Evolutionary conservation across 345 rosid species (phyloP), one percentile per base, ranked within the genome.

Genomic region (Pistacia atlantica): DNA sequence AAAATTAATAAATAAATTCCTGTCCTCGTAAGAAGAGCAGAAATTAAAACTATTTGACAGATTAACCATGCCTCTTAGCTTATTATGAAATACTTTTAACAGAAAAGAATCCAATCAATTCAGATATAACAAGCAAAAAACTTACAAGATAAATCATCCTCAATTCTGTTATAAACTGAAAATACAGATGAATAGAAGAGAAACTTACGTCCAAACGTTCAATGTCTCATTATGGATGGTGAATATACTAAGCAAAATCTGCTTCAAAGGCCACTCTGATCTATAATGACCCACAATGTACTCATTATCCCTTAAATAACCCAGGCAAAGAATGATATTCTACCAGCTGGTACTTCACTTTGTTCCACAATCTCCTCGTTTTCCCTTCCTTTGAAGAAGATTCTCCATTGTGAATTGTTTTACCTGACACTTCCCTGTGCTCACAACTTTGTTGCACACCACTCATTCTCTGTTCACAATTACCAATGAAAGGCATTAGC

Each of bases 221-320:
- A 95, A 81, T 11, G 99, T 95, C 84, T 93, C 99, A 25, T 95
- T 95, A 77, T 95, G 99, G 74, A 95, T 84, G 31, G 89, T 78
- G 80, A 95, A 95, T 72, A 92, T 88, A 76, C 99, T 95, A 33
- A 95, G 91, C 60, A 95, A 80, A 80, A 79, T 67, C 79, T 95
- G 97, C 89, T 93, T 95, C 78, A 95, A 71, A 0, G 99, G 99
- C 99, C 99, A 95, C 73, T 93, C 97, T 10, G 93, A 77, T 78
- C 99, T 77, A 74, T 96, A 96, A 84, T 96, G 93, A 38, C 96
- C 94, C 66, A 92, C 52, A 68, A 96, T 90, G 80, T 84, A 93
- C 59, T 96, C 98, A 77, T 96, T 96, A 84, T 96, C 97, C 83
- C 90, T 93, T 52, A 96, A 74, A 72, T 89, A 96, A 96, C 35